Evolutionary conservation across 306 rosid genomes (phyloP), one percentile per base, ranked within the genome.

Genomic region (Crotalaria pallida): DNA sequence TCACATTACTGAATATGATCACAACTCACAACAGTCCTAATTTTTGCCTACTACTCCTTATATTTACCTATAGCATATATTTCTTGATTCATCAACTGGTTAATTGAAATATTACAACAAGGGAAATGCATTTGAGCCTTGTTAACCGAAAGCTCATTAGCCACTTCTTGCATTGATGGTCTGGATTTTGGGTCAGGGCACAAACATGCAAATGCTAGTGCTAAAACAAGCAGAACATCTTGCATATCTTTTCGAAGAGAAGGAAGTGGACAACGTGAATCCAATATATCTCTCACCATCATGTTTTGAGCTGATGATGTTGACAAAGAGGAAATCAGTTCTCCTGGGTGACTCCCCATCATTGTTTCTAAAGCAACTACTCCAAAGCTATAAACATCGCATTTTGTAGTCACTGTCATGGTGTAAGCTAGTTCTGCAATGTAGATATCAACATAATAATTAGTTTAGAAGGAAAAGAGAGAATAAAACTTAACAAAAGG

Each of bases 371-470:
- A 24, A 3, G 51, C 26, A 38, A 59, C 41, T 24, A 45, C 68
- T 44, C 60, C 60, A 19, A 71, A 71, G 0, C 48, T 52, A 16
- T 68, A 52, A 11, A 68, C 40, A 34, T 69, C 74, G 38, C 64
- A 68, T 52, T 68, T 68, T 19, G 55, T 36, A 6, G 65, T 56
- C 2, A 70, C 26, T 0, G 1, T 18, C 9, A 56, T 8, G 2
- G 66, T 70, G 34, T 70, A 40, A 0, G 65, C 75, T 5, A 70
- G 8, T 10, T 70, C 57, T 70, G 29, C 16, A 57, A 58, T 31
- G 6, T 7, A 31, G 38, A 31, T 31, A 31, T 31, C 38, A 31
- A 31, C 6, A 4, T 31, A 31, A 31, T 31, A 5, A 5, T 2
- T 26, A 31, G 6, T 31, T 31, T 31, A 31, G 36, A 31, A 31